Evolutionary conservation across 176 grass and related monocot genomes (phyloP), one percentile per base, ranked within the genome.

Genomic region (Chrysopogon serrulatus): DNA sequence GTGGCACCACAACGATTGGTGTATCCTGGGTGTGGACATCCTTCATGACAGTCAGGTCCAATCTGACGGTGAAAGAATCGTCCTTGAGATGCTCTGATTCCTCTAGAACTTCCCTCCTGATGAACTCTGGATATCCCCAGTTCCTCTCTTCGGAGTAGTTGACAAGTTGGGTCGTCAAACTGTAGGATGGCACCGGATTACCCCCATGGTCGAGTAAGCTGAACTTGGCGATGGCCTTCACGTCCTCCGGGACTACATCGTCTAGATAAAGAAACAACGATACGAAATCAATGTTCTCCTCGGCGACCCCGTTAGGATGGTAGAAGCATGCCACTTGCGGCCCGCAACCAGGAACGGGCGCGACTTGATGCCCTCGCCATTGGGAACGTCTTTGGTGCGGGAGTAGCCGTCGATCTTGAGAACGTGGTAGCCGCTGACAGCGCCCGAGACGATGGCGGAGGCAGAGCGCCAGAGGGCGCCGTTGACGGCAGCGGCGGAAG

Each of bases 61-160:
- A 79, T 17, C n/a, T 64, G 62, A 66, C 27, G 0, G 77, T 17
- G 68, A 85, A 85, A 31, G 28, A 79, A 49, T 49, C 47, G 17
- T 49, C 47, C 17, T 49, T 49, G 47, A 49, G 47, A 49, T 49
- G 16, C 16, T 69, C 62, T 31, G 59, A 62, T 67, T 35, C 17
- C 83, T 85, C 73, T 13, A 79, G 68, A 54, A 49, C 32, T 2
- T 62, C 35, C n/a, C 73, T 85, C 35, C 31, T 31, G 9, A 85
- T 85, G 44, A 85, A 79, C 1, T 57, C 12, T 19, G 1, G 14
- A 33, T 63, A 76, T 34, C 81, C 81, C 62, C 65, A 76, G 10
- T 35, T 14, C 2, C 12, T 62, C 4, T 30, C 2, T 0, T 14
- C 24, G 24, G 59, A 28, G 27, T 28, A 62, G 24, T 62, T 62